Base-by-base conservation (phyloP, 257 asterid species). In the Solanum sejunctum region DNA sequence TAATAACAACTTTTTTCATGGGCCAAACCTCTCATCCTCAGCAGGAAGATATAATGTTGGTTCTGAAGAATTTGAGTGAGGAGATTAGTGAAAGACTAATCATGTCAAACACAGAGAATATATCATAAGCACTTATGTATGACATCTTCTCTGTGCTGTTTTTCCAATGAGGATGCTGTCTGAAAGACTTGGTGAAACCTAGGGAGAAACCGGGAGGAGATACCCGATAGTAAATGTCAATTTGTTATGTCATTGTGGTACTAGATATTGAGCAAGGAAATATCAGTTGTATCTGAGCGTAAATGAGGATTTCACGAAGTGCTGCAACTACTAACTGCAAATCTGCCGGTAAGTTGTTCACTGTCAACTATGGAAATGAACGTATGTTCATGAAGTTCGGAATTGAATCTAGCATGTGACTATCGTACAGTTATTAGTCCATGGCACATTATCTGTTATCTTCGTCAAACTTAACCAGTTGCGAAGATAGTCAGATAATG, bases 11-110 rank as follows among this genome's bases (percentile, higher is more conserved):
- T 0, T 94, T 94, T 87, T 93, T 90, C 89, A 91, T 86, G 18
- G 91, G 91, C 57, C 97, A 95, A 23, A 87, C 88, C 86, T 87
- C 91, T 26, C 97, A 95, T 86, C 93, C 96, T 72, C 90, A 89
- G 72, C 83, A 90, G 84, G 94, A 87, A 32, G 89, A 91, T 17
- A 90, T 92, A 57, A 84, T 88, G 47, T 82, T 84, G 21, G 63
- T 89, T 72, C 85, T 92, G 92, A 86, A 85, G 84, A 87, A 61
- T 83, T 83, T 95, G 84, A 90, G 88, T 39, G 85, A 88, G 23
- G 93, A 91, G 70, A 88, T 89, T 9, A 90, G 86, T 88, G 87
- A 89, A 83, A 54, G 82, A 20, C 84, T 67, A 26, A 78, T 84
- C 20, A 85, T 28, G 86, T 54, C 84, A 41, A 85, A 82, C 85